Conservation (phyloP, 192 early-diverging fungal species). For the Entomortierella chlamydospora region DNA sequence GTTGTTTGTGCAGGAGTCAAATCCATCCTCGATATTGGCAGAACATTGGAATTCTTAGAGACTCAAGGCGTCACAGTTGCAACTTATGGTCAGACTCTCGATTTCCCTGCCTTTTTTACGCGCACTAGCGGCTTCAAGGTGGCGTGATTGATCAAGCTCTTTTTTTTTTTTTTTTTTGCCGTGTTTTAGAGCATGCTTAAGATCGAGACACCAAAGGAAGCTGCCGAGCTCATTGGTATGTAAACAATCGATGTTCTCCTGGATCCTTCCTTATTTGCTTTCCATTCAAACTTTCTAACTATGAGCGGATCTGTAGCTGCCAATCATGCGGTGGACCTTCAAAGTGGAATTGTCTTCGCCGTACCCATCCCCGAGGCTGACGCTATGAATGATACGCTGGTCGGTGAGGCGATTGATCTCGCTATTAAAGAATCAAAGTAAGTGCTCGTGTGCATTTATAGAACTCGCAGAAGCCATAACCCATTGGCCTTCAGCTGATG, state of each 20-base stretch:
- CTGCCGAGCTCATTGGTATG: conserved; percentile 69
- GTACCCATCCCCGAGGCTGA: conserved; percentile 87
- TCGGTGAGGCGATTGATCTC: conserved; percentile 77
- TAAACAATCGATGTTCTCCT: not conserved
- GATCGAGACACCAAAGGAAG: conserved; percentile 61
- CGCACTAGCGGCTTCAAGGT: conserved; percentile 76
- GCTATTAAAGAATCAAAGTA: conserved; percentile 81
- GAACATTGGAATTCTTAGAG: conserved; percentile 93
- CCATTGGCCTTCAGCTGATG: not conserved
- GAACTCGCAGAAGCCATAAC: too few relatives aligned
- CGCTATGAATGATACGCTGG: conserved; percentile 66
- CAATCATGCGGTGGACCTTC: conserved; percentile 71
- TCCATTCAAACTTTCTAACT: too few relatives aligned
- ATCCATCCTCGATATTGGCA: conserved; percentile 93
- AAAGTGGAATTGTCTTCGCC: conserved; percentile 86
- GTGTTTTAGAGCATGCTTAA: conserved; percentile 62
- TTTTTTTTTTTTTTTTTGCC: too few relatives aligned
- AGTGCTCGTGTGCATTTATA: not conserved
- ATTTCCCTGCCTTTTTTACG: conserved; percentile 95
- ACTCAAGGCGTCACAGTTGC: conserved; percentile 94
- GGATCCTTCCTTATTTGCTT: not conserved
- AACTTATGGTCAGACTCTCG: conserved; percentile 71
- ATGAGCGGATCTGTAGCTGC: conserved; percentile 57
- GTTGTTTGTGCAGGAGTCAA: conserved; percentile 98
- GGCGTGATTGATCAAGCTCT: conserved; percentile 8